phyloP scores from a whole-genome alignment of 2,329 filamentous ascomycete genomes.

The Pezicula radicicola region DNA sequence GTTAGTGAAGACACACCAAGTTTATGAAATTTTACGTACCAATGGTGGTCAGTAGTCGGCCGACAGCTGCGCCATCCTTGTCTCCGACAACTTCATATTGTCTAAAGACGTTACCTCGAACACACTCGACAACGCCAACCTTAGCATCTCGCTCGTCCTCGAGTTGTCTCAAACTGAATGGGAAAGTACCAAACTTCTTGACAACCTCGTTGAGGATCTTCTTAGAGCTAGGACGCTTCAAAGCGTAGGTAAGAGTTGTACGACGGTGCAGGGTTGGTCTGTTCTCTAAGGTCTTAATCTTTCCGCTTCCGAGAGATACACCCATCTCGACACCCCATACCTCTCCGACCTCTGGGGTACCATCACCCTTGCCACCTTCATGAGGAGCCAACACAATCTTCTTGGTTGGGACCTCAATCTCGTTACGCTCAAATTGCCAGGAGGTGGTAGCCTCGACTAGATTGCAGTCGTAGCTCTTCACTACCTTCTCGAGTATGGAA shows the following conservation, averaged over 20 bases:
- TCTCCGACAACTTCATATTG: constrained; percentile 96
- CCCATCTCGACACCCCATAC: constrained; percentile 98
- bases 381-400: constrained; percentile 91
- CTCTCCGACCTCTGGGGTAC: constrained; percentile 82
- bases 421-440: constrained; percentile 94
- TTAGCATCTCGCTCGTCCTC: constrained; percentile 95
- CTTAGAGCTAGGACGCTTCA: constrained; percentile 92
- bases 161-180: constrained; percentile 94
- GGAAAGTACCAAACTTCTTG: constrained; percentile 97
- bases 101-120: constrained; percentile 86
- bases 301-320: constrained; percentile 84
- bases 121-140: constrained; percentile 95
- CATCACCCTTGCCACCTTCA: constrained; percentile 88
- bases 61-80: constrained; percentile 83
- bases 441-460: constrained; percentile 97
- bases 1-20: constrained; percentile 18
- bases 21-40: constrained; percentile 58
- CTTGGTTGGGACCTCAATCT: constrained; percentile 84
- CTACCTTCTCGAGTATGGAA: constrained; percentile 83
- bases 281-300: constrained; percentile 89
- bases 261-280: constrained; percentile 90
- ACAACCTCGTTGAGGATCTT: constrained; percentile 91
- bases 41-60: constrained; percentile 84
- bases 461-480: constrained; percentile 85
- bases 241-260: constrained; percentile 83